Conservation (phyloP, 2,329 filamentous ascomycete species). For the Sordariomycetes sp. region DNA sequence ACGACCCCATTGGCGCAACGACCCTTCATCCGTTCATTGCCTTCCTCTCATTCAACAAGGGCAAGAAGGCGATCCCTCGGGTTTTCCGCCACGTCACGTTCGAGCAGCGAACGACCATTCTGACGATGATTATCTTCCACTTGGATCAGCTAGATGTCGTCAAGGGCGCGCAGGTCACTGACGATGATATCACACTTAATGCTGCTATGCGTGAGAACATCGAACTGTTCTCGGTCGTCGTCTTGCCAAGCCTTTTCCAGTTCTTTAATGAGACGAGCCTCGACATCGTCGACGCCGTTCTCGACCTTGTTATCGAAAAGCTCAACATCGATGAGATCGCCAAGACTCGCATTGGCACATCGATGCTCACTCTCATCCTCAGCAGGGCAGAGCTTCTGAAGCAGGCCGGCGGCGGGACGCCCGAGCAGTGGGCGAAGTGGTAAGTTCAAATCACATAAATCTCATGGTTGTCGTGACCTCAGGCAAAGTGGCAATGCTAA, state of each 20-base stretch:
- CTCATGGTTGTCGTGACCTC: background rate
- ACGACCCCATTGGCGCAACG: conserved; percentile 75
- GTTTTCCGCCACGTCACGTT: conserved; percentile 90
- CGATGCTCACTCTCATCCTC: conserved; percentile 85
- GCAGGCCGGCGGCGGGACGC: conserved; percentile 59
- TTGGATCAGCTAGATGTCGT: conserved; percentile 89
- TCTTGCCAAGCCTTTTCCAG: conserved; percentile 82
- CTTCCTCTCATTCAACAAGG: conserved; percentile 87
- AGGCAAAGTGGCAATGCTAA: background rate
- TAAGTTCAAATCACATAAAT: conserved; percentile 21
- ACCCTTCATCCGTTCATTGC: conserved; percentile 89
- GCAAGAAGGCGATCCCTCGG: conserved; percentile 89
- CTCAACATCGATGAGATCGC: conserved; percentile 78
- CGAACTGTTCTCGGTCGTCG: conserved; percentile 76
- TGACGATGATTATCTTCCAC: conserved; percentile 93
- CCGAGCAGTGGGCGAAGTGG: conserved; percentile 76
- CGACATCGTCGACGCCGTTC: conserved; percentile 79
- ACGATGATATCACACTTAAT: conserved; percentile 62
- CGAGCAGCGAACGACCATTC: conserved; percentile 85
- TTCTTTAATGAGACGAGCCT: conserved; percentile 88
- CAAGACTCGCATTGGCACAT: conserved; percentile 77
- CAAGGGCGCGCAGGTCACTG: conserved; percentile 62
- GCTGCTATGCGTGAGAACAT: conserved; percentile 78
- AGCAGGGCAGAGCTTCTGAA: conserved; percentile 91
- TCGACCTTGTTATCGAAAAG: conserved; percentile 75